Evolutionary conservation across 2,329 filamentous ascomycete species (phyloP).

Genomic region (Ophiosphaerella korrae): DNA sequence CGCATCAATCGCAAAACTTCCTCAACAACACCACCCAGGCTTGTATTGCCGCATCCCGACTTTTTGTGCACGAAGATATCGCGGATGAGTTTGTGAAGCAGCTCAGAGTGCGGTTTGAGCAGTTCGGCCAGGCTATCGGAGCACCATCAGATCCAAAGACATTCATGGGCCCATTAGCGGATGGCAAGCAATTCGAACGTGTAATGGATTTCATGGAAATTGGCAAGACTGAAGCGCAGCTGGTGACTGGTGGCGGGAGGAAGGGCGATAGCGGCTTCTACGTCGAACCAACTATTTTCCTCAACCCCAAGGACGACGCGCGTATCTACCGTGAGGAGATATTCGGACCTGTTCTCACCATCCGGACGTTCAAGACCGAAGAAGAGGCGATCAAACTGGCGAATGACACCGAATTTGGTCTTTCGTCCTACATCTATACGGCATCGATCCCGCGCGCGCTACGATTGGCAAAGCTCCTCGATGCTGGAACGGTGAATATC

Average conservation of each 20-base stretch:
- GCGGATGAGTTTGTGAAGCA: constrained; percentile 33
- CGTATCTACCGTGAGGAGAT: constrained; percentile 40
- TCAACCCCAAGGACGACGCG: constrained; percentile 32
- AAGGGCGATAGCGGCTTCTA: constrained; percentile 35
- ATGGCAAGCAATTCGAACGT: constrained; percentile 34
- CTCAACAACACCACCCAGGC: constrained; percentile 61
- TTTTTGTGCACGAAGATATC: constrained; percentile 45
- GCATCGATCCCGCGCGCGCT: constrained; percentile 32
- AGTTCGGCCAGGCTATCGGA: constrained; percentile 18
- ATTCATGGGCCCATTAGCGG: constrained; percentile 34
- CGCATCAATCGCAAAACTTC: constrained; percentile 40
- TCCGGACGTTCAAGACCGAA: constrained; percentile 42
- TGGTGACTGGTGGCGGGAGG: constrained; percentile 31
- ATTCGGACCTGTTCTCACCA: constrained; percentile 38
- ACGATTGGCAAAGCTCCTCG: constrained; percentile 34
- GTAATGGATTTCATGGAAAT: constrained; percentile 28
- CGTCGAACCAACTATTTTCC: constrained; percentile 40
- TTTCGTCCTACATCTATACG: constrained; percentile 35
- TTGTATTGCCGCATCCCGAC: constrained; percentile 62
- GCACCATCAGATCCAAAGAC: constrained; percentile 22
- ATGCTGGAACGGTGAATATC: constrained; percentile 41
- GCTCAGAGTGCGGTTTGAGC: constrained; percentile 34
- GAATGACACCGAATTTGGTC: constrained; percentile 38
- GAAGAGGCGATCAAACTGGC: constrained; percentile 39
- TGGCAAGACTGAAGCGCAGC: constrained; percentile 34